phyloP scores from a whole-genome alignment of 176 grass and related monocot genomes.

The Rhynchospora breviuscula region DNA sequence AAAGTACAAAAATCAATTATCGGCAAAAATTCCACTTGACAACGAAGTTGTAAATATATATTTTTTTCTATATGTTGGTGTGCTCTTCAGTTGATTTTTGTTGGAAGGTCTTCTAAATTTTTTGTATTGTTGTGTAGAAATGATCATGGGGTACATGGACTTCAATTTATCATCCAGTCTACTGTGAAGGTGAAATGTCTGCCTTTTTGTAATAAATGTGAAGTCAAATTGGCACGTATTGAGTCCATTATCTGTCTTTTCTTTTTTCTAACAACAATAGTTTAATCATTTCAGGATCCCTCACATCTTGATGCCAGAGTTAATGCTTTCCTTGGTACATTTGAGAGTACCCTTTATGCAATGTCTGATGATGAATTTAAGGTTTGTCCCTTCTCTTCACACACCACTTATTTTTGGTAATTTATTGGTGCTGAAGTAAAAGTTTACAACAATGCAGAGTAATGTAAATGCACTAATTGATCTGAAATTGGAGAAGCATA shows the following conservation, averaged over 20 bases:
- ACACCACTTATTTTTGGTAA: not conserved
- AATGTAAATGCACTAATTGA: conserved; percentile 69
- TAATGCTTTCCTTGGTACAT: conserved; percentile 67
- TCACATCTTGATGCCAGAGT: conserved; percentile 67
- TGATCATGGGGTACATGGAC: conserved; percentile 59
- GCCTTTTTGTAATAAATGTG: not conserved
- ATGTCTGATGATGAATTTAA: conserved; percentile 81
- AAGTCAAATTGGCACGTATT: not conserved
- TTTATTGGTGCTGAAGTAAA: not conserved
- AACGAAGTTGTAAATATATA: not conserved
- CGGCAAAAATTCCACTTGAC: not conserved
- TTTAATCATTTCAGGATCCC: conserved; percentile 58
- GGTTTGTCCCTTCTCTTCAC: conserved; percentile 41
- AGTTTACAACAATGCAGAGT: conserved; percentile 44
- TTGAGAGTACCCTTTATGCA: conserved; percentile 55
- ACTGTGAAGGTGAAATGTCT: conserved; percentile 54
- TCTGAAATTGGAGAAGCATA: conserved; percentile 92
- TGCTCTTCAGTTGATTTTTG: conserved; percentile 5
- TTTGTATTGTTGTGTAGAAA: conserved; percentile 41
- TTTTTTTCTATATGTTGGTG: not conserved
- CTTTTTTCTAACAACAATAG: not conserved
- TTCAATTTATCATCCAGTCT: conserved; percentile 96
- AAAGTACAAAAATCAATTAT: not conserved
- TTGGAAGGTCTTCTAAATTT: not conserved
- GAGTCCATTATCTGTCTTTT: not conserved